These are phyloP conservation scores for Lupinus albus DNA, from an alignment of 306 rosid species.

Conservation along the genomic window DNA sequence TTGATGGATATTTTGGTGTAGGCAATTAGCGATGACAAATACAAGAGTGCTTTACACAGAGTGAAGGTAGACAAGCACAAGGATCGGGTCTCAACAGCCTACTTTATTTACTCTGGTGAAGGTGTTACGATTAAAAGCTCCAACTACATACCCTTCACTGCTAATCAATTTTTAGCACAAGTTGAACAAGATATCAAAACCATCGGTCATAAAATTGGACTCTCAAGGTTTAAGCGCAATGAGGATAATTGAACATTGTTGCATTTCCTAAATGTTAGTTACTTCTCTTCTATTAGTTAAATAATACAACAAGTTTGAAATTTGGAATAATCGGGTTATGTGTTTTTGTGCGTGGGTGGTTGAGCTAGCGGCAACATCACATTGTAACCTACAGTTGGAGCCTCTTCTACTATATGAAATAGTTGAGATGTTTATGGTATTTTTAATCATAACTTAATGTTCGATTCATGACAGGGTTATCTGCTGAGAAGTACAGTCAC, in stretches of 20 bases:
- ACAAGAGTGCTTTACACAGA: constrained; percentile 54
- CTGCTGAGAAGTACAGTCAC: too few species aligned
- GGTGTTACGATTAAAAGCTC: constrained; percentile 48
- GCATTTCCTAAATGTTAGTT: too few species aligned
- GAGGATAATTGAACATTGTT: neutral
- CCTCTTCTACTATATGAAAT: too few species aligned
- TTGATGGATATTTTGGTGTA: neutral
- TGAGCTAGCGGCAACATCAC: too few species aligned
- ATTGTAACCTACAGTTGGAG: too few species aligned
- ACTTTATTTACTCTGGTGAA: constrained; percentile 59
- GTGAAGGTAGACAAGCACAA: constrained; percentile 49
- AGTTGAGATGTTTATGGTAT: too few species aligned
- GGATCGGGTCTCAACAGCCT: constrained; percentile 58
- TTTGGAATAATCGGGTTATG: neutral
- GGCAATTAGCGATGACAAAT: constrained; percentile 62
- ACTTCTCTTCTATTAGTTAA: neutral
- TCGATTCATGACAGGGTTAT: too few species aligned
- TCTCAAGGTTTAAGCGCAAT: constrained; percentile 48
- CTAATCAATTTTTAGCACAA: constrained; percentile 53
- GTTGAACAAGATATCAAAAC: constrained; percentile 50
- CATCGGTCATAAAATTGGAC: constrained; percentile 59
- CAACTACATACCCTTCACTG: constrained; percentile 61
- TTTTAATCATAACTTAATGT: too few species aligned
- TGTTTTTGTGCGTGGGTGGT: too few species aligned
- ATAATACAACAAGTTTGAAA: neutral